Evolutionary conservation across 345 rosid genomes (phyloP).

Genomic region (Brassica incana): DNA sequence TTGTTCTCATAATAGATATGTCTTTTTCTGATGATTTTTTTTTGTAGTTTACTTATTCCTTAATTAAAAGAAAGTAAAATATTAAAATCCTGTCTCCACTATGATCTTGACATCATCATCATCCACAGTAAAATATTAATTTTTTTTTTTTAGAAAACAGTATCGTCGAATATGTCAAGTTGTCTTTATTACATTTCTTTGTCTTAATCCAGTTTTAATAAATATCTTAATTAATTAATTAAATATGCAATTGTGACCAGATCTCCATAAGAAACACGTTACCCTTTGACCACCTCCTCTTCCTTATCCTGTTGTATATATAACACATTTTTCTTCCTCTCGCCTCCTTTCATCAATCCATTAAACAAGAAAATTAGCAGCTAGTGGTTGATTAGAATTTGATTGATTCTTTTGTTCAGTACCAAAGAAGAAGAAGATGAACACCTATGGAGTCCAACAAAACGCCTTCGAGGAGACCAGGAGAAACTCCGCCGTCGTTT

Average conservation of each 20-base stretch:
- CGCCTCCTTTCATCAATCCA: not conserved
- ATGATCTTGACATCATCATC: constrained; percentile 31
- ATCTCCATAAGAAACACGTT: constrained; percentile 43
- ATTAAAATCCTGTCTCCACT: constrained; percentile 22
- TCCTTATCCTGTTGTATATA: constrained; percentile 12
- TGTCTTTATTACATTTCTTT: not conserved
- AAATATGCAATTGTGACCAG: constrained; percentile 10
- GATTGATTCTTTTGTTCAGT: not conserved
- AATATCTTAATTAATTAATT: not conserved
- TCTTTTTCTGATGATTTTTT: not conserved
- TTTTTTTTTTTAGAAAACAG: not conserved
- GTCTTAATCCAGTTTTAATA: not conserved
- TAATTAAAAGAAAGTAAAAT: not conserved
- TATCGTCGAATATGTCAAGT: constrained; percentile 20
- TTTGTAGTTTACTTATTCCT: not conserved
- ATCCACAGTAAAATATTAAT: constrained; percentile 6
- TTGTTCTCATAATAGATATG: not conserved
- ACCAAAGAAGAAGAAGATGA: constrained; percentile 44
- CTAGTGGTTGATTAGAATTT: not conserved
- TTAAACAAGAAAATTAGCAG: not conserved
- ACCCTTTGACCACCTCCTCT: constrained; percentile 43
- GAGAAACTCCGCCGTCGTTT: constrained; percentile 42
- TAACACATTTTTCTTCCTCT: not conserved
- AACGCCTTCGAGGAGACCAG: constrained; percentile 8
- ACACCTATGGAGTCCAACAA: constrained; percentile 62